Base-by-base conservation (phyloP, 2,329 filamentous ascomycete genomes). In the Aureobasidium musti region DNA sequence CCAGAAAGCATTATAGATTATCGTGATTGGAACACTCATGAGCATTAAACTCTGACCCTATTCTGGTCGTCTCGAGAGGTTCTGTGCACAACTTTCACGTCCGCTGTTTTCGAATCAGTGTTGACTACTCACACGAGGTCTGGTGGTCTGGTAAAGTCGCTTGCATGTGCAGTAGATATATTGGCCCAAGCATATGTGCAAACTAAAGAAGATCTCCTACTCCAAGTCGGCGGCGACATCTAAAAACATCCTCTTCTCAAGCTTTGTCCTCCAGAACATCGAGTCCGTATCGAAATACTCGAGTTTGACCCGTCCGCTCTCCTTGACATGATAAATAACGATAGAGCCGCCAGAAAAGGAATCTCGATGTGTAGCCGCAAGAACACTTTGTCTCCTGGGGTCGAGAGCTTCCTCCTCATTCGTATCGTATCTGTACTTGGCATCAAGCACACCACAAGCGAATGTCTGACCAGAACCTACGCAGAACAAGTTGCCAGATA, bases 201-300 rank as follows among this genome's bases (percentile, higher is more conserved):
- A n/a, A n/a, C n/a, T n/a, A n/a, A n/a, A n/a, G n/a, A n/a, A n/a
- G n/a, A n/a, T n/a, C n/a, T n/a, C n/a, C 63, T 82, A 87, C n/a
- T 85, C 85, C 76, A 96, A 78, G 74, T 88, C 82, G 74, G 90
- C 91, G 67, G 91, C 96, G 64, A 97, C 93, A 78, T 97, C 97
- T 70, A 90, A 94, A 80, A 99, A 99, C 83, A 99, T 95, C 79
- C 93, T 92, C 87, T 96, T 96, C 79, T 97, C 90, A 76, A 99
- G 82, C 88, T 99, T 99, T 57, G 93, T 97, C 85, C 96, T 90
- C 95, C 95, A 99, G 89, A 99, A 99, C 77, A 98, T 96, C 52
- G 94, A 94, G 84, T 98, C 97, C 73, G 94, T 98, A 80, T 99
- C 95, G 72, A 84, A 92, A 86, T 99, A 99, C 69, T 95, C 95